phyloP scores from a whole-genome alignment of 1,139 yeast genomes.

The Hyphopichia fennica region DNA sequence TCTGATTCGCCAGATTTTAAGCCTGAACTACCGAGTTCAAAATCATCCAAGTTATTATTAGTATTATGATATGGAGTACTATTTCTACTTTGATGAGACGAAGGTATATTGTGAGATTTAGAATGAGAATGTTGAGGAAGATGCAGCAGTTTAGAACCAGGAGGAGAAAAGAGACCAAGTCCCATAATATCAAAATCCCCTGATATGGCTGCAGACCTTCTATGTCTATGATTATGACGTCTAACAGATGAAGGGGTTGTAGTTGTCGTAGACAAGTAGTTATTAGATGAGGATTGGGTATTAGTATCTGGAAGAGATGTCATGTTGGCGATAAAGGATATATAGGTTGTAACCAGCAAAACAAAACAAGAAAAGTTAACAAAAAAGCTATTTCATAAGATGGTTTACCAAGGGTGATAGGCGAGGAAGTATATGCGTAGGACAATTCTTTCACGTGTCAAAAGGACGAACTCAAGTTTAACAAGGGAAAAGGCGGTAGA shows the following conservation, averaged over 20 bases:
- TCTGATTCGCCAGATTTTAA: not conserved
- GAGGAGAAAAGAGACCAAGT: constrained; percentile 37
- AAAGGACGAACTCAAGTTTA: no score
- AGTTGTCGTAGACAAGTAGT: constrained; percentile 5
- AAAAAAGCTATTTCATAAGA: no score
- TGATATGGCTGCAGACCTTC: constrained; percentile 71
- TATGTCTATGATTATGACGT: constrained; percentile 61
- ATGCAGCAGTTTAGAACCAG: constrained; percentile 6
- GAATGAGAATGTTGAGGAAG: not conserved
- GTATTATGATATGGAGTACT: not conserved
- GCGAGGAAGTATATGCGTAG: no score
- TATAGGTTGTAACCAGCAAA: not conserved
- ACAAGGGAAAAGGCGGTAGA: no score
- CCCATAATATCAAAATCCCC: constrained; percentile 65
- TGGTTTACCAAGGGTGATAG: no score
- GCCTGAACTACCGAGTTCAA: not conserved
- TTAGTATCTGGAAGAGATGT: constrained; percentile 12
- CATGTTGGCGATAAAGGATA: constrained; percentile 5
- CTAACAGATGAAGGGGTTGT: constrained; percentile 18
- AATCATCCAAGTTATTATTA: not conserved
- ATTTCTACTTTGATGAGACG: not conserved
- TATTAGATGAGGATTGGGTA: constrained; percentile 1
- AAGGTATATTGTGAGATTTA: not conserved
- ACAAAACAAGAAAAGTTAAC: not conserved
- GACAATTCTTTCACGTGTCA: no score